Evolutionary conservation across 345 rosid genomes (phyloP).

Genomic region (Anastatica hierochuntica): DNA sequence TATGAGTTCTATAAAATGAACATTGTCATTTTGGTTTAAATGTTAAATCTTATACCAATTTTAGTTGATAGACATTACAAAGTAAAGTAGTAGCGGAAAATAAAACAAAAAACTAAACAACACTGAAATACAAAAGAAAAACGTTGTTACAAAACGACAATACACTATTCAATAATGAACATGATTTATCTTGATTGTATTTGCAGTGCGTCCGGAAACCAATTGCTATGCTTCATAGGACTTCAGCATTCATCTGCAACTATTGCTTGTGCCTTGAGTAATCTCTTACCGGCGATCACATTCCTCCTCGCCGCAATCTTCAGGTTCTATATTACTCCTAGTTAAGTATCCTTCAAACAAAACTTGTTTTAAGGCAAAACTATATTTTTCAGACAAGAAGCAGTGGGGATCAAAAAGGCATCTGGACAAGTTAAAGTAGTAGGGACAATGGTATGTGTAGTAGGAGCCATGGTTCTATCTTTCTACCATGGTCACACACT

Average conservation of each 20-base stretch:
- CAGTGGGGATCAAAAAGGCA: constrained; percentile 39
- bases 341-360: too few species aligned
- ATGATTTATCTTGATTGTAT: not conserved
- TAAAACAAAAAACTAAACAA: too few species aligned
- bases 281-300: constrained; percentile 70
- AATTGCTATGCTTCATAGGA: constrained; percentile 74
- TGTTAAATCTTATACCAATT: too few species aligned
- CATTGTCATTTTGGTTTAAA: too few species aligned
- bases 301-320: constrained; percentile 66
- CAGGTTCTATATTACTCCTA: too few species aligned
- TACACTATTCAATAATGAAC: too few species aligned
- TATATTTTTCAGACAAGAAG: constrained; percentile 55
- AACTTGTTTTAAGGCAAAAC: too few species aligned
- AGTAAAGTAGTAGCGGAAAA: too few species aligned
- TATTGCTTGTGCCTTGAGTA: constrained; percentile 72
- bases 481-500: constrained; percentile 68
- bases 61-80: too few species aligned
- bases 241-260: constrained; percentile 65
- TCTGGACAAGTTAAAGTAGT: constrained; percentile 72
- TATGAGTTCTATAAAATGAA: too few species aligned
- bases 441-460: constrained; percentile 70
- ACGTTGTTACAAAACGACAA: too few species aligned
- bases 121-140: too few species aligned
- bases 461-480: constrained; percentile 87
- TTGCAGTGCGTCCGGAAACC: constrained; percentile 63